Evolutionary conservation across 768 basidiomycete genomes (phyloP), one percentile per base, ranked within the genome.

Genomic region (Russula emetica): DNA sequence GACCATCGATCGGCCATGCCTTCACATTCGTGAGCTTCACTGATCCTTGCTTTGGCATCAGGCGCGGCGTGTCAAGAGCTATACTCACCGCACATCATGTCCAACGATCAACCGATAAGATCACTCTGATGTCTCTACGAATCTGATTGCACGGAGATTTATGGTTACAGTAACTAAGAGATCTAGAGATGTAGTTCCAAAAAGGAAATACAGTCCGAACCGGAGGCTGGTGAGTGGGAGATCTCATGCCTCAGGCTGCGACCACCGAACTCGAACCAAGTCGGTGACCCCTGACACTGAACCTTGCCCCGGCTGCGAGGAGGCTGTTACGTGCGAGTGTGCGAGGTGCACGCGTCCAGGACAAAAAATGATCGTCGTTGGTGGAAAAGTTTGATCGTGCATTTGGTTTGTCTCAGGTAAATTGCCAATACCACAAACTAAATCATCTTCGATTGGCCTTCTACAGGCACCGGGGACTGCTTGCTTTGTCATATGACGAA

Each of bases 221-320:
- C n/a, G 6, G 45, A 47, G 5, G 13, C 9, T 47, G n/a, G n/a
- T 45, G n/a, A 20, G 38, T 40, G 14, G 5, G 16, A 16, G 16
- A 40, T 36, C 14, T 38, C 16, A 14, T 40, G 1, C 5, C 14
- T 40, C 20, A n/a, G 45, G 1, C n/a, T 5, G n/a, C 26, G 40
- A n/a, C 8, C 5, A n/a, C 13, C 47, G 38, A 38, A 38, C 38
- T 34, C 11, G 32, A 49, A 49, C 32, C 22, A 22, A 13, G 14
- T 18, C 7, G 24, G 6, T 53, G 60, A 45, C 52, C 52, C 60
- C 60, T 14, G 59, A 32, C 51, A 61, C 42, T 61, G 51, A 53
- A n/a, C 16, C 34, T 16, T 58, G 36, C 18, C 16, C 2, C 16
- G 26, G 38, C 34, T 14, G 38, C 49, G 36, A 49, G 58, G 58